phyloP scores from a whole-genome alignment of 768 basidiomycete genomes.

The Lactarius evosmus region DNA sequence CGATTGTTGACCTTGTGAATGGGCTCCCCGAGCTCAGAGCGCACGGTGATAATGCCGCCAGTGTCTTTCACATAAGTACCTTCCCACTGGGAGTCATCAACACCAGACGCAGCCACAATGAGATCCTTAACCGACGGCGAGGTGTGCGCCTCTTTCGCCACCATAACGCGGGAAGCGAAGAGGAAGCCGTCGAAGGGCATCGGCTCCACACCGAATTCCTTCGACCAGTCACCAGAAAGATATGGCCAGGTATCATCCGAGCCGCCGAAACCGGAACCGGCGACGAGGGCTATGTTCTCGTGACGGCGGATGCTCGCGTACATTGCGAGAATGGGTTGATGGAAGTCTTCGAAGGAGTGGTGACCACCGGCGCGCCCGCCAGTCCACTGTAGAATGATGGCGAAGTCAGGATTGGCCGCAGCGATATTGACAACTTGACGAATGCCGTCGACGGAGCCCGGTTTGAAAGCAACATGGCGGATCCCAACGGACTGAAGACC shows the following conservation, averaged over 20 bases:
- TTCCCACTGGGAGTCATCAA: slow-evolving; percentile 88
- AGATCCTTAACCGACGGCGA: slow-evolving; percentile 93
- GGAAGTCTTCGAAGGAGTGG: slow-evolving; percentile 98
- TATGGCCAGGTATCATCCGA: slow-evolving; percentile 97
- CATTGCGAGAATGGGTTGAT: slow-evolving; percentile 88
- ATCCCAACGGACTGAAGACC: slow-evolving; percentile 81
- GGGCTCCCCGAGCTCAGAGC: slow-evolving; percentile 96
- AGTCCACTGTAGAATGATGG: slow-evolving; percentile 98
- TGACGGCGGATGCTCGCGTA: slow-evolving; percentile 89
- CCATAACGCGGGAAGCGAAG: slow-evolving; percentile 96
- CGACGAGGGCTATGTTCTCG: slow-evolving; percentile 84
- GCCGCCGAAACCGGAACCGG: slow-evolving; percentile 93
- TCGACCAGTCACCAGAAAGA: slow-evolving; percentile 93
- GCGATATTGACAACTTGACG: slow-evolving; percentile 97
- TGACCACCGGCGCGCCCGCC: slow-evolving; percentile 98
- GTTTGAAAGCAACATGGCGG: slow-evolving; percentile 97
- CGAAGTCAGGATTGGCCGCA: slow-evolving; percentile 89
- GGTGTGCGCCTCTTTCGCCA: slow-evolving; percentile 97
- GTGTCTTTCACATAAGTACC: slow-evolving; percentile 92
- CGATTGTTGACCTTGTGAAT: slow-evolving; percentile 99
- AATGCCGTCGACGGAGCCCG: slow-evolving; percentile 96
- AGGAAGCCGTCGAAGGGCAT: slow-evolving; percentile 99
- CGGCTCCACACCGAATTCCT: slow-evolving; percentile 76
- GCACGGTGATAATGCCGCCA: slow-evolving; percentile 94
- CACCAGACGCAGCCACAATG: slow-evolving; percentile 92